A percentile compares a stretch with the other conserved stretches of the same genome.
phyloP scores from a whole-genome alignment of 768 basidiomycete genomes.

The Gelatoporia subvermispora region DNA sequence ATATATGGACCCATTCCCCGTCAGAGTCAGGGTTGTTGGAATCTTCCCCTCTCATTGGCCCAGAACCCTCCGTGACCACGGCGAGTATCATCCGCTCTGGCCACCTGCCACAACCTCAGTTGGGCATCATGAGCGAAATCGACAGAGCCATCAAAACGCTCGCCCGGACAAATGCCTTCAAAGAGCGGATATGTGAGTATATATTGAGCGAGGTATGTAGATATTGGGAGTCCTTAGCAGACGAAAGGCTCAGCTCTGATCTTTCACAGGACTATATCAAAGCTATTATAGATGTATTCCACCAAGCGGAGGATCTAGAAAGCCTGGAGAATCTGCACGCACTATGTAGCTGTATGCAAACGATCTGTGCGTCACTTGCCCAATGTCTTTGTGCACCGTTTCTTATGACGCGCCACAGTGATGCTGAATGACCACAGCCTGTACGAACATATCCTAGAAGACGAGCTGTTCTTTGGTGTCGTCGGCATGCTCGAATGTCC shows the following conservation, averaged over 20 bases:
- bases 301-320: conserved; percentile 90
- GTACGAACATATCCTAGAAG: conserved; percentile 92
- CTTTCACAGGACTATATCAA: conserved; percentile 77
- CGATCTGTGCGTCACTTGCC: conserved; percentile 65
- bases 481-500: conserved; percentile 96
- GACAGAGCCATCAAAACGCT: conserved; percentile 75
- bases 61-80: conserved; percentile 55
- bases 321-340: conserved; percentile 87
- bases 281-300: conserved; percentile 76
- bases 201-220: conserved; percentile 77
- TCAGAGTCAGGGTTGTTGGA: conserved; percentile 40
- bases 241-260: background rate
- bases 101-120: conserved; percentile 67
- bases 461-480: conserved; percentile 88
- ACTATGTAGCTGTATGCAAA: conserved; percentile 88
- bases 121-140: conserved; percentile 76
- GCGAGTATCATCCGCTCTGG: conserved; percentile 65
- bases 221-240: background rate
- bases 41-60: conserved; percentile 57
- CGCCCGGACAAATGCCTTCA: conserved; percentile 63
- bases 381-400: background rate
- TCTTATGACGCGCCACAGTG: conserved; percentile 42
- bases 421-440: conserved; percentile 92
- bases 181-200: conserved; percentile 86
- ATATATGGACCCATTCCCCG: conserved; percentile 17